These are phyloP conservation scores for Metschnikowia gelsemii DNA, from an alignment of 805 yeast genomes.

Conservation along the genomic window DNA sequence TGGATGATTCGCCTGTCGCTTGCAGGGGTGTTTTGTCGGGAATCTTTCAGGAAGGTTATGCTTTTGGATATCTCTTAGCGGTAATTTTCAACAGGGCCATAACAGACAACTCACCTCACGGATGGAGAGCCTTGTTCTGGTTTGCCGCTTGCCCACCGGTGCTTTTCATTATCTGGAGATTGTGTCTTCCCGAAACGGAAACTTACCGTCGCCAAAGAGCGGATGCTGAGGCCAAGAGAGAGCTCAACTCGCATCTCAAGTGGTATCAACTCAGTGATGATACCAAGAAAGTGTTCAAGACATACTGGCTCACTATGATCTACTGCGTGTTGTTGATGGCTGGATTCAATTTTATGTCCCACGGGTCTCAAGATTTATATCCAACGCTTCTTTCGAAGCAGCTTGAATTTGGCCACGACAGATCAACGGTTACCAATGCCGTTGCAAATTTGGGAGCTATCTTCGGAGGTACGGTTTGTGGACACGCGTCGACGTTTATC, in stretches of 20 bases:
- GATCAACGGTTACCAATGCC: conserved; percentile 39
- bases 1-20: conserved; percentile 60
- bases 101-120: conserved; percentile 42
- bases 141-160: conserved; percentile 69
- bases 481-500: conserved; percentile 37
- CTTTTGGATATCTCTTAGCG: conserved; percentile 64
- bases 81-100: conserved; percentile 66
- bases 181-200: conserved; percentile 57
- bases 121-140: conserved; percentile 69
- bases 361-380: conserved; percentile 46
- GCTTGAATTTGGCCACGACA: conserved; percentile 31
- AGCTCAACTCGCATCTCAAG: conserved; percentile 10
- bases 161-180: conserved; percentile 57
- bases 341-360: conserved; percentile 42
- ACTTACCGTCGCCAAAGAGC: conserved; percentile 37
- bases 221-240: conserved; percentile 12
- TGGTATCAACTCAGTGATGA: conserved; percentile 15
- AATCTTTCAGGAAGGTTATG: conserved; percentile 77
- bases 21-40: conserved; percentile 65
- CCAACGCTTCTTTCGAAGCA: conserved; percentile 38
- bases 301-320: conserved; percentile 60
- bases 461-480: conserved; percentile 46
- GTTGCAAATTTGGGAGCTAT: conserved; percentile 44
- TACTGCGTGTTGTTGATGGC: conserved; percentile 53
- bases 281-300: conserved; percentile 31